Conservation (phyloP, 768 basidiomycete species). For the Boletellus emodensis region DNA sequence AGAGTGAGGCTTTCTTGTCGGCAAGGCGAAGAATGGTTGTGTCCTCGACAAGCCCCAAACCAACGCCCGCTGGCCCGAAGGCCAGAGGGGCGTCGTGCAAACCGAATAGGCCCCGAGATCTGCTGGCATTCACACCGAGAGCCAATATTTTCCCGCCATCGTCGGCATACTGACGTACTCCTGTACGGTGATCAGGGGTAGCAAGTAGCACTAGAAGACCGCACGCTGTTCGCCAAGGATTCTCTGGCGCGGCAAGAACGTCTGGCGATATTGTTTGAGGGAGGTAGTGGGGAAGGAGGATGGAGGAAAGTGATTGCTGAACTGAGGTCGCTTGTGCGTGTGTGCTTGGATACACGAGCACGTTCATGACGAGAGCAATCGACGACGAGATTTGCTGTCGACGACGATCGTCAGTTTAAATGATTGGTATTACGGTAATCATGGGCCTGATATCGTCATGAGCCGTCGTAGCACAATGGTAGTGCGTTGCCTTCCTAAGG, state of each 20-base stretch:
- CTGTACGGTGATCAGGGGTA: slow-evolving; percentile 38
- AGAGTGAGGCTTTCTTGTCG: slow-evolving; percentile 19
- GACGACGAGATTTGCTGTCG: too few relatives aligned
- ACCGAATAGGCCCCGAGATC: slow-evolving; percentile 38
- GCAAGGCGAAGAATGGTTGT: slow-evolving; percentile 22
- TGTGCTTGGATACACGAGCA: slow-evolving; percentile 68
- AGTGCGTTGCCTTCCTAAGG: slow-evolving; percentile 39
- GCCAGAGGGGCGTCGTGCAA: slow-evolving; percentile 34
- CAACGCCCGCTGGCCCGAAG: slow-evolving; percentile 34
- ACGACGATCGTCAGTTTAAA: too few relatives aligned
- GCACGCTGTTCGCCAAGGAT: slow-evolving; percentile 77
- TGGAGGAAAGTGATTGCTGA: slow-evolving; percentile 47
- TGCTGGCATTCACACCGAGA: slow-evolving; percentile 58
- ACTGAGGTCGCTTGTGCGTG: slow-evolving; percentile 48
- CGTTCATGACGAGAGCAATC: slow-evolving; percentile 48
- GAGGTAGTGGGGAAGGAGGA: slow-evolving; percentile 73
- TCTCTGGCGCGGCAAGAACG: slow-evolving; percentile 50
- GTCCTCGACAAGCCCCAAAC: slow-evolving; percentile 31
- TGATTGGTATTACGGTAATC: too few relatives aligned
- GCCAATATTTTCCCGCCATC: slow-evolving; percentile 70
- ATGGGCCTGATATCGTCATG: background rate
- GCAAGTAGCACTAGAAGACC: slow-evolving; percentile 79
- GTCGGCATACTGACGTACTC: slow-evolving; percentile 59
- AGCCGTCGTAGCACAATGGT: slow-evolving; percentile 39
- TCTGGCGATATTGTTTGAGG: slow-evolving; percentile 64